These are phyloP conservation scores for Metschnikowia amazonensis DNA, from an alignment of 805 yeast species.

Conservation along the genomic window DNA sequence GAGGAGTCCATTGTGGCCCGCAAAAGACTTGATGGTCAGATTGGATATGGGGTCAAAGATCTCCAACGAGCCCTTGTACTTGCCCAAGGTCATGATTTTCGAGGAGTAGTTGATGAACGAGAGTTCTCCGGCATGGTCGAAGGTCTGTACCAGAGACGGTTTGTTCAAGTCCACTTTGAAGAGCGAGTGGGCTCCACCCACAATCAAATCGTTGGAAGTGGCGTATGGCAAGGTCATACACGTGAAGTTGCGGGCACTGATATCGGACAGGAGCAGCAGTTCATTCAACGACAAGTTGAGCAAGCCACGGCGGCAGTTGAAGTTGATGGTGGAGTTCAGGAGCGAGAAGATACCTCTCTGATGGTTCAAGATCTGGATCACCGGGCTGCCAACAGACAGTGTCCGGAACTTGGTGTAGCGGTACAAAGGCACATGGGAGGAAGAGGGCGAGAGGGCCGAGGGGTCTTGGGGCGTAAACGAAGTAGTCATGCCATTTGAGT, in stretches of 20 bases:
- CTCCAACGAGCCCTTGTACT: slow-evolving; percentile 57
- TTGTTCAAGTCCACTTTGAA: slow-evolving; percentile 34
- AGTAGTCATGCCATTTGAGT: slow-evolving; percentile 47
- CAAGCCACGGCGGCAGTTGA: slow-evolving; percentile 35
- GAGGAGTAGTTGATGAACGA: slow-evolving; percentile 42
- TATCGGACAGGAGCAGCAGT: slow-evolving; percentile 9
- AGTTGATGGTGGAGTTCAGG: slow-evolving; percentile 28
- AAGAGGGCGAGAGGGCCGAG: slow-evolving; percentile 7
- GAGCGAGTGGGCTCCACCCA: slow-evolving; percentile 25
- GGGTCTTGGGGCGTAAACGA: slow-evolving; percentile 28
- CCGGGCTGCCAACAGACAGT: slow-evolving; percentile 17
- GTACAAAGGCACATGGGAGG: slow-evolving; percentile 22
- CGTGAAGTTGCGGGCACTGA: slow-evolving; percentile 21
- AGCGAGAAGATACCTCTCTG: slow-evolving; percentile 34
- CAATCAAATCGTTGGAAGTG: slow-evolving; percentile 29
- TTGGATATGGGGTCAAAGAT: slow-evolving; percentile 55
- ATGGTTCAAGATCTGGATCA: slow-evolving; percentile 29
- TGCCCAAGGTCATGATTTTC: slow-evolving; percentile 57
- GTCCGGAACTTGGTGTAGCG: slow-evolving; percentile 38
- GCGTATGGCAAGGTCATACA: slow-evolving; percentile 33
- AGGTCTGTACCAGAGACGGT: slow-evolving; percentile 22
- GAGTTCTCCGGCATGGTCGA: slow-evolving; percentile 43
- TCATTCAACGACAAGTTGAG: slow-evolving; percentile 16
- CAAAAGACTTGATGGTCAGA: slow-evolving; percentile 47
- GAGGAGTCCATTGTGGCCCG: slow-evolving; percentile 57